Evolutionary conservation across 345 rosid species (phyloP), one percentile per base, ranked within the genome.

Genomic region (Camelina laxa): DNA sequence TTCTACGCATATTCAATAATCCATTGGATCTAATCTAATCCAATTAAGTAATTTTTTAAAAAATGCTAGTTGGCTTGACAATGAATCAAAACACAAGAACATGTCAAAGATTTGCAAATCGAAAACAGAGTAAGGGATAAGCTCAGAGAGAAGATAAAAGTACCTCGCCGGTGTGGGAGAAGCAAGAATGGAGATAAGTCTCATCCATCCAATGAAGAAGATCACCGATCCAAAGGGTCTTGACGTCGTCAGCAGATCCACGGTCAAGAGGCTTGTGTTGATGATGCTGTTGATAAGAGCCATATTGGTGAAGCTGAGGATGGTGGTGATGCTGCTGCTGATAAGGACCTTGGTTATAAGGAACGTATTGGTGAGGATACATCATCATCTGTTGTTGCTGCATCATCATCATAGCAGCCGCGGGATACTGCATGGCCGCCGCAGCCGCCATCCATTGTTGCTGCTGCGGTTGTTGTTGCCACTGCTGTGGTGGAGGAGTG

Each of bases 191-290:
- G 69, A 91, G 89, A 68, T 89, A 91, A 77, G 87, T 78, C 81
- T 91, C 96, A 31, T 91, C 97, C 97, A 91, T 91, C 97, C 97
- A 91, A 82, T 85, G 88, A 75, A 87, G 90, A 81, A 91, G 82
- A 73, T 91, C 97, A 68, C 97, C 97, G 19, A 91, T 81, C 97
- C 97, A 91, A 13, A 91, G 65, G 22, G 92, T 88, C 81, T 89
- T 90, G 15, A 81, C 84, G 72, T 93, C 89, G 9, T 89, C 97
- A 0, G 76, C 67, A 70, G 85, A 76, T 58, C 80, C 86, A 50
- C 73, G 83, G 38, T 75, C 87, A 67, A 72, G 75, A 17, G 78
- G 69, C 72, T 74, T 73, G 30, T 65, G 80, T 67, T 77, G 76
- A 2, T 77, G 76, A 12, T 80, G 71, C 8, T 80, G 80, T 24